Evolutionary conservation across 768 basidiomycete genomes (phyloP).

Genomic region (Ephemerocybe angulata): DNA sequence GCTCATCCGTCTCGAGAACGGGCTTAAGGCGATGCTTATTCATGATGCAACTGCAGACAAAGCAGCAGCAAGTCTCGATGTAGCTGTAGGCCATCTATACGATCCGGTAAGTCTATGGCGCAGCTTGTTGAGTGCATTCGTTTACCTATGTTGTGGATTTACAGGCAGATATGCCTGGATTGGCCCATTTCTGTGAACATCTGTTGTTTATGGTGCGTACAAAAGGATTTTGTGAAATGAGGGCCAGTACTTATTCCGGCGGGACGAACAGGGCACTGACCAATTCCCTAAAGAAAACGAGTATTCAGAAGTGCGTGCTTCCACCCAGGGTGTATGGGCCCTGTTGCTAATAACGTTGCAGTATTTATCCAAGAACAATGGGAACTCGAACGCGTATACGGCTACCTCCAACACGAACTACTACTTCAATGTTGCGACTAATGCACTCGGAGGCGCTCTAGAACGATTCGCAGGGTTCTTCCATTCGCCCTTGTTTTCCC

Average conservation of each 20-base stretch:
- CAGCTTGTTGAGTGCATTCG: neutral
- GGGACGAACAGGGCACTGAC: constrained; percentile 59
- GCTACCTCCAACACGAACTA: constrained; percentile 90
- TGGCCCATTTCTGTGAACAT: constrained; percentile 96
- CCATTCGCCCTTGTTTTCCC: constrained; percentile 84
- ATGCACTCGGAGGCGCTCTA: constrained; percentile 64
- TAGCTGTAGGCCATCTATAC: constrained; percentile 88
- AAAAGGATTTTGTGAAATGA: neutral
- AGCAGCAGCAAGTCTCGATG: constrained; percentile 91
- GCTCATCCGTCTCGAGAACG: constrained; percentile 82
- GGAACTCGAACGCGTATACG: constrained; percentile 89
- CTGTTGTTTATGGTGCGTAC: constrained; percentile 85
- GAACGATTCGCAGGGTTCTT: constrained; percentile 85
- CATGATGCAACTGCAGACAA: constrained; percentile 88
- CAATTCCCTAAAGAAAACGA: constrained; percentile 91
- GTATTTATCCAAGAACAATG: constrained; percentile 81
- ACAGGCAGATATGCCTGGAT: constrained; percentile 76
- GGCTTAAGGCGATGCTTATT: constrained; percentile 80
- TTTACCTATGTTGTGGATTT: constrained; percentile 21
- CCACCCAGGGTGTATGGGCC: neutral
- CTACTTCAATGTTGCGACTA: constrained; percentile 66
- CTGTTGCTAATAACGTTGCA: constrained; percentile 21
- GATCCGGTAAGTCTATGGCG: constrained; percentile 69
- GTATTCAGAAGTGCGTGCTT: constrained; percentile 68
- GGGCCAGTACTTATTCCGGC: too few relatives aligned